phyloP scores from a whole-genome alignment of 23 red algal genomes.

The Gracilaria domingensis region DNA sequence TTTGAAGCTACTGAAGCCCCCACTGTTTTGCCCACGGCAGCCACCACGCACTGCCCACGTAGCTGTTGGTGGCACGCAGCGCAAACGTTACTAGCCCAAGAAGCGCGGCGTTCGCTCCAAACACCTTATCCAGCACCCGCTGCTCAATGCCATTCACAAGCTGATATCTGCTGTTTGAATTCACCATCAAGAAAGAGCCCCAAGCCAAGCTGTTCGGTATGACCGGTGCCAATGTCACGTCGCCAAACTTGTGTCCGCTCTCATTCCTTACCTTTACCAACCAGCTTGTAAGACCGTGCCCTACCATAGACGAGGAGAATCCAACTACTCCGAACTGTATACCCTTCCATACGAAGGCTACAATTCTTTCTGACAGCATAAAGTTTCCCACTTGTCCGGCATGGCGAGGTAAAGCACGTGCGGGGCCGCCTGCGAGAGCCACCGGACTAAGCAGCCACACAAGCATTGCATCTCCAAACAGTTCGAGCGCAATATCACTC shows the following conservation, averaged over 20 bases:
- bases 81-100: slow-evolving; percentile 67
- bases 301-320: slow-evolving; percentile 84
- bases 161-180: slow-evolving; percentile 87
- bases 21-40: slow-evolving; percentile 77
- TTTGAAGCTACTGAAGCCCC: slow-evolving; percentile 74
- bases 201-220: slow-evolving; percentile 77
- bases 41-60: slow-evolving; percentile 88
- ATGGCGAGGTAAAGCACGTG: slow-evolving; percentile 74
- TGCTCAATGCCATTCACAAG: slow-evolving; percentile 78
- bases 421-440: slow-evolving; percentile 19
- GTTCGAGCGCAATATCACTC: slow-evolving; percentile 87
- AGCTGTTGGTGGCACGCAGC: slow-evolving; percentile 86
- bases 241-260: slow-evolving; percentile 13
- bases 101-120: slow-evolving; percentile 35
- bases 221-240: slow-evolving; percentile 83
- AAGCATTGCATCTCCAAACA: slow-evolving; percentile 91
- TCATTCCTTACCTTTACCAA: slow-evolving; percentile 70
- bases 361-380: slow-evolving; percentile 50
- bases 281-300: slow-evolving; percentile 84
- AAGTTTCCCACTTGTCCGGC: slow-evolving; percentile 75
- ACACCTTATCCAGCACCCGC: slow-evolving; percentile 64
- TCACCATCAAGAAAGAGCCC: slow-evolving; percentile 85
- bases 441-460: slow-evolving; percentile 97
- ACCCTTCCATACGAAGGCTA: slow-evolving; percentile 72
- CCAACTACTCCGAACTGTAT: slow-evolving; percentile 91